A percentile compares a stretch with the other conserved stretches of the same genome.
Evolutionary conservation across 495 filamentous ascomycete genomes (phyloP).

Genomic region (Hypoxylon fragiforme): DNA sequence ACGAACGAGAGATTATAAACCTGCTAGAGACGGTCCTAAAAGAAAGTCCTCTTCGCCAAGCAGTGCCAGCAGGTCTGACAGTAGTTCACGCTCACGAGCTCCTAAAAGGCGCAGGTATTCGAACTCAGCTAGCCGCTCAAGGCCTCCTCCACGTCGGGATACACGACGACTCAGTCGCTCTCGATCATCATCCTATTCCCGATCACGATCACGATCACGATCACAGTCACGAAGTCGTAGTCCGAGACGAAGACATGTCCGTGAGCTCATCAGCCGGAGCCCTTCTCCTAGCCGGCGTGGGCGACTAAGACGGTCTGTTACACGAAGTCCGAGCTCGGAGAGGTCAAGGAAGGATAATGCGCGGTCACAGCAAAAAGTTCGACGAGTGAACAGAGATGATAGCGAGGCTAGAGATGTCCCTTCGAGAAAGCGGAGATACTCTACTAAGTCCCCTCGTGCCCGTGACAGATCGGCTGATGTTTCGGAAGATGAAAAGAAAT

Average conservation of each 20-base stretch:
- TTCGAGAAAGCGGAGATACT: slow-evolving; percentile 43
- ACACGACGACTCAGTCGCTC: slow-evolving; percentile 44
- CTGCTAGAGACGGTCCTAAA: slow-evolving; percentile 35
- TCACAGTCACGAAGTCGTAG: slow-evolving; percentile 43
- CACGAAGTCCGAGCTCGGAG: slow-evolving; percentile 45
- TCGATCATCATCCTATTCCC: slow-evolving; percentile 49
- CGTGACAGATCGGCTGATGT: slow-evolving; percentile 64
- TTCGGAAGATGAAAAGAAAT: slow-evolving; percentile 60
- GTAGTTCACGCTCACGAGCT: slow-evolving; percentile 37
- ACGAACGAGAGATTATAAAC: slow-evolving; percentile 28
- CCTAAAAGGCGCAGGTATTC: slow-evolving; percentile 40
- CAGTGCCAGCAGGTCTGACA: slow-evolving; percentile 28
- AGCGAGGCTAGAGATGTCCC: slow-evolving; percentile 41
- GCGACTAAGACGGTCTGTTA: slow-evolving; percentile 48
- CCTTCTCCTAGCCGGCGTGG: slow-evolving; percentile 40
- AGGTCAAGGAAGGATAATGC: slow-evolving; percentile 42
- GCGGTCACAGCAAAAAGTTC: slow-evolving; percentile 24
- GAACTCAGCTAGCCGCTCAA: slow-evolving; percentile 41
- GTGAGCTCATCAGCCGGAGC: slow-evolving; percentile 47
- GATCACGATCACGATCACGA: slow-evolving; percentile 44
- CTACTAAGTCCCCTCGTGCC: slow-evolving; percentile 42
- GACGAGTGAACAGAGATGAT: slow-evolving; percentile 24
- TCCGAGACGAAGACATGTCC: slow-evolving; percentile 46
- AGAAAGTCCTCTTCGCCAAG: slow-evolving; percentile 36
- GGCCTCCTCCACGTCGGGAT: slow-evolving; percentile 39